Base-by-base conservation (phyloP, 2,329 filamentous ascomycete species). In the Beauveria sp. region DNA sequence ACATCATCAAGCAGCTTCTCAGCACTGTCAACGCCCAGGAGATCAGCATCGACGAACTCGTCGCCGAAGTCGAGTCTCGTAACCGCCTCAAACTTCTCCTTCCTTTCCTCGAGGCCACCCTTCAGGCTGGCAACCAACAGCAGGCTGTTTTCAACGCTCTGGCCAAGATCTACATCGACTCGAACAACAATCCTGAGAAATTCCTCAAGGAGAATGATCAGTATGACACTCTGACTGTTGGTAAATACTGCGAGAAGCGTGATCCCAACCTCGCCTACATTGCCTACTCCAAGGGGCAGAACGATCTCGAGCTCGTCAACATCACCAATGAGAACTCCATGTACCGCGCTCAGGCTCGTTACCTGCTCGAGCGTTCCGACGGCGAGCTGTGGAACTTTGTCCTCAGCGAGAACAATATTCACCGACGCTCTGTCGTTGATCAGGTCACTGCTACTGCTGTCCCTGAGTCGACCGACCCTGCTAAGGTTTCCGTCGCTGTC, bases 251-350 rank as follows among this genome's bases (percentile, higher is more conserved):
- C 73, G 93, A 97, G 81, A 98, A 98, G 84, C 89, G 95, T 40
- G 95, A 99, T 70, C 95, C 95, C 65, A 96, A 96, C 73, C 81
- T 99, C 60, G 93, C 91, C 3, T 96, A 90, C 76, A 96, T 98
- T 72, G 90, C 92, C 64, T 99, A 97, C 75, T 85, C 87, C 69
- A 99, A 99, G 81, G 95, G 95, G 22, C 91, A 97, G 76, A 99
- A 99, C 67, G 95, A 99, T 70, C 78, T 99, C 38, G 96, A 99
- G 77, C 84, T 99, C 61, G 93, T 99, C 76, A 95, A 90, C 75
- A 93, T 99, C 71, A 98, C 95, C 71, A 99, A 98, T 69, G 96
- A 99, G 77, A 99, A 99, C 78, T 88, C 91, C n/a, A 99, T 99
- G 95, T 99, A 96, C 83, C 89, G 93, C 70, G 90, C 90, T n/a